phyloP scores from a whole-genome alignment of 495 filamentous ascomycete genomes.

The Recurvomyces mirabilis region DNA sequence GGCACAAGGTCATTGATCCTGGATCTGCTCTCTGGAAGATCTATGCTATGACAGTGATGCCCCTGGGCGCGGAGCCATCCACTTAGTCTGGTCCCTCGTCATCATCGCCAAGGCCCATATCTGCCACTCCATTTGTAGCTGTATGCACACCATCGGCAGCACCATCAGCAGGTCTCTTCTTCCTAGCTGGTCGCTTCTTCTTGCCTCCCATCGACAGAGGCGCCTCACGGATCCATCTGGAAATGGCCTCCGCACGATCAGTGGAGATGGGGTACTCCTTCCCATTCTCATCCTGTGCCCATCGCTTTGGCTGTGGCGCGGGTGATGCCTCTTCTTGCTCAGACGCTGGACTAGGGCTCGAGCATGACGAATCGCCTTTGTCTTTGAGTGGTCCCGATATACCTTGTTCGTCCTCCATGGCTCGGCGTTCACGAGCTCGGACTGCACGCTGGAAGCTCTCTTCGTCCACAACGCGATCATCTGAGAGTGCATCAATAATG shows the following conservation, averaged over 20 bases:
- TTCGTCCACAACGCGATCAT: constrained; percentile 55
- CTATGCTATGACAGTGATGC: too few species aligned
- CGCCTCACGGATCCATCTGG: constrained; percentile 59
- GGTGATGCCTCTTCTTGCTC: constrained; percentile 10
- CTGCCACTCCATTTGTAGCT: not conserved
- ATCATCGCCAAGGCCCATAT: constrained; percentile 1
- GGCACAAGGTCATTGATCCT: not conserved
- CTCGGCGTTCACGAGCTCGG: constrained; percentile 44
- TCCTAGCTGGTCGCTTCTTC: constrained; percentile 20
- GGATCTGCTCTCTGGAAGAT: too few species aligned
- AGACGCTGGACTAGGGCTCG: not conserved
- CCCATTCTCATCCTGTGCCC: constrained; percentile 50
- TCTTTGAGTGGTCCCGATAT: constrained; percentile 19
- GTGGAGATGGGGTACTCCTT: constrained; percentile 59
- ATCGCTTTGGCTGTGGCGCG: constrained; percentile 39
- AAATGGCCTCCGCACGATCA: constrained; percentile 54
- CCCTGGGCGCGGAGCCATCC: too few species aligned
- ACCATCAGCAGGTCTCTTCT: constrained; percentile 17
- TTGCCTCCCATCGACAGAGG: constrained; percentile 28
- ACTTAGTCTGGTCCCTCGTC: constrained; percentile 9
- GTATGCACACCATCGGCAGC: constrained; percentile 5
- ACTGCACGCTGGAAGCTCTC: constrained; percentile 51
- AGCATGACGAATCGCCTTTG: not conserved
- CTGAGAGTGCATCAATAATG: constrained; percentile 51
- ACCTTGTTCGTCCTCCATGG: constrained; percentile 37